Conservation (phyloP, 1,284 basidiomycete species). For the Lentinus polychrous region DNA sequence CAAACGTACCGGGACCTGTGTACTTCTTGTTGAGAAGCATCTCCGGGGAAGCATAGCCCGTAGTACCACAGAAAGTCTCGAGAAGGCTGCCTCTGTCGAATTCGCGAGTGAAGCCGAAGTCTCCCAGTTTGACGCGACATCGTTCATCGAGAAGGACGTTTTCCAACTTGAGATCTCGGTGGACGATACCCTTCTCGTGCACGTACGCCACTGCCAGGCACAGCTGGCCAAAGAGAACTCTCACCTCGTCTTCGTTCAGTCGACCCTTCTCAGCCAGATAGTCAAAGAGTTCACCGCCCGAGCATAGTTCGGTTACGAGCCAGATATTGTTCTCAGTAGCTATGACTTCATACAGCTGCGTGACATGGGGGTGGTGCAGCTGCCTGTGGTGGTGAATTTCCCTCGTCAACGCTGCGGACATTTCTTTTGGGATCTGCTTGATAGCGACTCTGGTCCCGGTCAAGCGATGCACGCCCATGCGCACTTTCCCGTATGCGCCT, state of each 20-base stretch:
- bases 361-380: constrained; percentile 91
- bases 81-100: constrained; percentile 80
- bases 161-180: constrained; percentile 94
- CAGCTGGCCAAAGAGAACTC: constrained; percentile 88
- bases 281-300: constrained; percentile 95
- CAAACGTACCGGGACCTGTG: constrained; percentile 69
- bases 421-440: constrained; percentile 94
- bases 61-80: constrained; percentile 97
- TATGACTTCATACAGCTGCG: constrained; percentile 96
- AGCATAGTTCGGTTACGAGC: constrained; percentile 96
- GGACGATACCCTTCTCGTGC: constrained; percentile 87
- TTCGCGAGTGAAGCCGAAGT: constrained; percentile 96
- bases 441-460: constrained; percentile 89
- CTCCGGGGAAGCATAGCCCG: constrained; percentile 92
- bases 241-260: constrained; percentile 77
- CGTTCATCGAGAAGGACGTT: constrained; percentile 89
- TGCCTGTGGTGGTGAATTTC: constrained; percentile 98
- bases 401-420: constrained; percentile 85
- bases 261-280: constrained; percentile 94
- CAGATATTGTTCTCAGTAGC: constrained; percentile 94
- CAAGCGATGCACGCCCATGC: constrained; percentile 87
- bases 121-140: constrained; percentile 85
- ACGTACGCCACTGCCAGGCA: constrained; percentile 92
- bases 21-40: constrained; percentile 91
- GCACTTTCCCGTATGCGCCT: constrained; percentile 92